phyloP scores from a whole-genome alignment of 2,329 filamentous ascomycete genomes.

The Fusarium xylarioides region DNA sequence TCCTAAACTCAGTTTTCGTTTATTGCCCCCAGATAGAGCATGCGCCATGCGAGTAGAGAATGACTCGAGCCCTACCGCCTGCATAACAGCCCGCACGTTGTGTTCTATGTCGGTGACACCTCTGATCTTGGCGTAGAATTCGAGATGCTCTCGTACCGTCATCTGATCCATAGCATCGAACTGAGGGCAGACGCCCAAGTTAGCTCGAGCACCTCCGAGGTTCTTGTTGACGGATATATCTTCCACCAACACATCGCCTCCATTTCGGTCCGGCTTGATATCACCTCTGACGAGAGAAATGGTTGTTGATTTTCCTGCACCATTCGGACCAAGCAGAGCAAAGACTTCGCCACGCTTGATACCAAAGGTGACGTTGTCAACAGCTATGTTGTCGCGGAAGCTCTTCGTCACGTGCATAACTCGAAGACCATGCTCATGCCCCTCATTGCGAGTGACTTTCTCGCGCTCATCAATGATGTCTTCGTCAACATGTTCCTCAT shows the following conservation, averaged over 20 bases:
- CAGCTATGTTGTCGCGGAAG: slow-evolving; percentile 79
- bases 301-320: slow-evolving; percentile 89
- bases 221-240: slow-evolving; percentile 77
- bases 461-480: slow-evolving; percentile 73
- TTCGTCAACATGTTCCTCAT: slow-evolving; percentile 56
- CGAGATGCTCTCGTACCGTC: slow-evolving; percentile 86
- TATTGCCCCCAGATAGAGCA: slow-evolving; percentile 88
- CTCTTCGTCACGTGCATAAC: slow-evolving; percentile 82
- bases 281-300: slow-evolving; percentile 93
- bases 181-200: slow-evolving; percentile 92
- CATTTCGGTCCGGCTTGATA: slow-evolving; percentile 72
- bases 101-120: slow-evolving; percentile 79
- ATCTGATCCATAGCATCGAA: slow-evolving; percentile 89
- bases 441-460: slow-evolving; percentile 60
- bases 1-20: slow-evolving; percentile 87
- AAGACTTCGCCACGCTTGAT: slow-evolving; percentile 85
- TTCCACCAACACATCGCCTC: slow-evolving; percentile 85
- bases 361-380: slow-evolving; percentile 89
- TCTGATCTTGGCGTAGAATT: slow-evolving; percentile 86
- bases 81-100: slow-evolving; percentile 81
- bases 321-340: slow-evolving; percentile 88
- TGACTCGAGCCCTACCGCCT: slow-evolving; percentile 77
- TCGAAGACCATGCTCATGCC: slow-evolving; percentile 71
- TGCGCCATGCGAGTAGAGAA: slow-evolving; percentile 80
- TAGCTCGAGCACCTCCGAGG: slow-evolving; percentile 75